Percentiles rank a stretch among this genome's conserved stretches.
These are phyloP conservation scores for Heimioporus sp. DNA, from an alignment of 768 basidiomycete species.

Conservation along the genomic window DNA sequence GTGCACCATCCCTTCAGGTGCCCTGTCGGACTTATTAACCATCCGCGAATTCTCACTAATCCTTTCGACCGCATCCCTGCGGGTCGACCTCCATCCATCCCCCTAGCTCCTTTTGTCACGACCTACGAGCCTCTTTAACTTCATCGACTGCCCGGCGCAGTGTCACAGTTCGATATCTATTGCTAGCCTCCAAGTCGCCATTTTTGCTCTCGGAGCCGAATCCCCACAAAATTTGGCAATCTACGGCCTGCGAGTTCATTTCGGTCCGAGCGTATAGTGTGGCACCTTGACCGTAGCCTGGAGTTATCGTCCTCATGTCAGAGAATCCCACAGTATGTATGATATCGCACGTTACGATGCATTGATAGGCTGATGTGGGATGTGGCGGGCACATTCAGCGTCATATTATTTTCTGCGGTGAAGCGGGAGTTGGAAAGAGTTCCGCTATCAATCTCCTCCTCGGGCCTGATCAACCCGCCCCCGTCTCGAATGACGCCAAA, in stretches of 20 bases:
- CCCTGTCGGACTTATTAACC: slow-evolving; percentile 7
- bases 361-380: slow-evolving; percentile 1
- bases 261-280: not conserved
- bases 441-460: slow-evolving; percentile 27
- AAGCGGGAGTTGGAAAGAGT: slow-evolving; percentile 26
- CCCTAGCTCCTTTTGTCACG: not conserved
- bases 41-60: not conserved
- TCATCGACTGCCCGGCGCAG: not conserved
- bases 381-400: not conserved
- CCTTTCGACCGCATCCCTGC: not conserved
- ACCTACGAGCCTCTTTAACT: no score
- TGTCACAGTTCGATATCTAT: not conserved
- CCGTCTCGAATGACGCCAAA: slow-evolving; percentile 3
- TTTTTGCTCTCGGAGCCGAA: not conserved
- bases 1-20: not conserved
- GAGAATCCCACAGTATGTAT: slow-evolving; percentile 9
- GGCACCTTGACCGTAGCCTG: not conserved
- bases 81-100: not conserved
- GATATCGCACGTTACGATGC: not conserved
- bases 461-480: slow-evolving; percentile 1
- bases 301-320: not conserved
- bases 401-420: slow-evolving; percentile 23
- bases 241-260: not conserved
- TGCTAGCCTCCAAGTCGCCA: not conserved
- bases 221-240: no score